These are phyloP conservation scores for Ramaria sp. DNA, from an alignment of 768 basidiomycete genomes.

Conservation along the genomic window DNA sequence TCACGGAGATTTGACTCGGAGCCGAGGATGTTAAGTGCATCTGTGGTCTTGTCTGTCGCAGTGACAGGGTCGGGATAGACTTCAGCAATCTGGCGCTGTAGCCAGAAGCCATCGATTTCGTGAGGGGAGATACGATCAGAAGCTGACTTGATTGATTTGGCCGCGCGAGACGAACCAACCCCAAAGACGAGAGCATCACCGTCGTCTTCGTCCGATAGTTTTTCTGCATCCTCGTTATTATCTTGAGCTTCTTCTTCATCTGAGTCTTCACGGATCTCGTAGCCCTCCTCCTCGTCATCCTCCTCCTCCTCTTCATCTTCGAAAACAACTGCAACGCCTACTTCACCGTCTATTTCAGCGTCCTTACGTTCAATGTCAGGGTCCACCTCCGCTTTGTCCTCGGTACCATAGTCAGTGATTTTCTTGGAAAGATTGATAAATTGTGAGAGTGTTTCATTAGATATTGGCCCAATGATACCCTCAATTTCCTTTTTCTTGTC, in stretches of 20 bases:
- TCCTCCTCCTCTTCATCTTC: constrained; percentile 96
- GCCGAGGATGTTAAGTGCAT: constrained; percentile 74
- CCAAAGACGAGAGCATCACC: constrained; percentile 75
- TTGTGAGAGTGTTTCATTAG: constrained; percentile 70
- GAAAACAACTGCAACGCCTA: constrained; percentile 96
- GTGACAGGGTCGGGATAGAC: constrained; percentile 92
- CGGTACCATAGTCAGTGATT: constrained; percentile 89
- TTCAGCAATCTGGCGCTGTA: constrained; percentile 86
- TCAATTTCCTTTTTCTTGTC: constrained; percentile 96
- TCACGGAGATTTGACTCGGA: constrained; percentile 85
- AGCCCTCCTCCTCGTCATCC: constrained; percentile 72
- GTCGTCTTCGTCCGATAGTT: constrained; percentile 29
- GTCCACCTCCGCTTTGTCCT: constrained; percentile 71
- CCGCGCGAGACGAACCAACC: constrained; percentile 38
- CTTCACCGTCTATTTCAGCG: constrained; percentile 88
- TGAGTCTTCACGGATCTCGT: constrained; percentile 73
- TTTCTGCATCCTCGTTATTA: constrained; percentile 31
- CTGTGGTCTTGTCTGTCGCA: constrained; percentile 80
- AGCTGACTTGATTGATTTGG: constrained; percentile 46
- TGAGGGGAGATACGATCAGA: constrained; percentile 82
- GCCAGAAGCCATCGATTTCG: constrained; percentile 95
- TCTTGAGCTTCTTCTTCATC: constrained; percentile 64
- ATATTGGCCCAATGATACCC: constrained; percentile 50
- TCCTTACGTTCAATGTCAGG: constrained; percentile 74
- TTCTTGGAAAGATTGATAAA: constrained; percentile 83